phyloP scores from a whole-genome alignment of 345 rosid species.

The Stellera chamaejasme region DNA sequence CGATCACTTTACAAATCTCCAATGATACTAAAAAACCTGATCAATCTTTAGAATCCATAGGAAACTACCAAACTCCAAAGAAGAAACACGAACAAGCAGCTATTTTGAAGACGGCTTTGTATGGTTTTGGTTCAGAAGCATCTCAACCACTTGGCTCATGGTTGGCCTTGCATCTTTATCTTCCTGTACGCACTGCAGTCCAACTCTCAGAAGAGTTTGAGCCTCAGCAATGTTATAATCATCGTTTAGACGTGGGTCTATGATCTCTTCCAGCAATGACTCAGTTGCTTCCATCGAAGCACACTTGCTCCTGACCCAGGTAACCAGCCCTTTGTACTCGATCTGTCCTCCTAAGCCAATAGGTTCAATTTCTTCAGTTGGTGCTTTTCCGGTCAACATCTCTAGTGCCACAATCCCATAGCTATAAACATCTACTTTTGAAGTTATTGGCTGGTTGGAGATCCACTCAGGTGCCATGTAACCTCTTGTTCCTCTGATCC shows the following conservation, averaged over 20 bases:
- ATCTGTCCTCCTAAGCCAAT: neutral
- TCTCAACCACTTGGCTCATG: constrained; percentile 14
- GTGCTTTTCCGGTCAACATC: constrained; percentile 2
- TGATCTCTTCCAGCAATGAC: constrained; percentile 1
- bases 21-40: too few relatives aligned
- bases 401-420: neutral
- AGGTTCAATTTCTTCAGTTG: neutral
- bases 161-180: constrained; percentile 13
- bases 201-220: neutral
- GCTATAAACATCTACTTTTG: neutral
- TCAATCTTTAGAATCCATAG: too few relatives aligned
- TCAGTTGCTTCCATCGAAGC: neutral
- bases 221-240: neutral
- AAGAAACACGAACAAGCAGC: too few relatives aligned
- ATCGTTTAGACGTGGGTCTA: neutral
- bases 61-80: too few relatives aligned
- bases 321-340: neutral
- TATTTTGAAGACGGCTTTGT: neutral
- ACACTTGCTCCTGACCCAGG: constrained; percentile 5
- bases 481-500: constrained; percentile 22
- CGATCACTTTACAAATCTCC: too few relatives aligned
- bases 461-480: constrained; percentile 10
- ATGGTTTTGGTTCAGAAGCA: constrained; percentile 6
- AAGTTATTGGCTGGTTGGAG: constrained; percentile 4
- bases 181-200: constrained; percentile 8